A percentile compares a stretch with the other conserved stretches of the same genome.
These are phyloP conservation scores for Ambrosia artemisiifolia DNA, from an alignment of 129 eudicot species.

Conservation along the genomic window DNA sequence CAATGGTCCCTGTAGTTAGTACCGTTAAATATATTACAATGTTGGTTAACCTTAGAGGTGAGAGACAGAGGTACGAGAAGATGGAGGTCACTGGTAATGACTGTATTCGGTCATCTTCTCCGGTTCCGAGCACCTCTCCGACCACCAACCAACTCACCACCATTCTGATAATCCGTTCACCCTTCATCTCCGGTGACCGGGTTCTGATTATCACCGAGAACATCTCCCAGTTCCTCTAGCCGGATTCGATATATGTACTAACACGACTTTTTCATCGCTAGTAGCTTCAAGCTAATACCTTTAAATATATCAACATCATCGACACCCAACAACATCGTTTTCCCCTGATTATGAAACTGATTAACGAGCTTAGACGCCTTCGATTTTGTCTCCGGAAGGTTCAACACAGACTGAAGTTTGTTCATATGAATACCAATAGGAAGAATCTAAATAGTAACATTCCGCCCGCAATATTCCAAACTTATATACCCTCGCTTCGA, in stretches of 20 bases:
- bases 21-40: too few relatives aligned
- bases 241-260: slow-evolving; percentile 91
- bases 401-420: slow-evolving; percentile 63
- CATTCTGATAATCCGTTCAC: too few relatives aligned
- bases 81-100: too few relatives aligned
- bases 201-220: too few relatives aligned
- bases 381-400: slow-evolving; percentile 56
- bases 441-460: slow-evolving; percentile 67
- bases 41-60: too few relatives aligned
- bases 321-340: slow-evolving; percentile 68
- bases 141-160: too few relatives aligned
- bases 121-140: too few relatives aligned
- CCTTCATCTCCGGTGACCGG: too few relatives aligned
- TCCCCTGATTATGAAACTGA: slow-evolving; percentile 49
- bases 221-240: slow-evolving; percentile 85
- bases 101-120: too few relatives aligned
- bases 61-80: too few relatives aligned
- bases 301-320: slow-evolving; percentile 86
- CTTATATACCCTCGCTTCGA: slow-evolving; percentile 84
- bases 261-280: slow-evolving; percentile 76
- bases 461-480: slow-evolving; percentile 80
- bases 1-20: too few relatives aligned
- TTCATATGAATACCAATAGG: slow-evolving; percentile 86
- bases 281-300: slow-evolving; percentile 69
- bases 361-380: slow-evolving; percentile 61